These are phyloP conservation scores for Tanacetum coccineum DNA, from an alignment of 129 eudicot species.

Conservation along the genomic window DNA sequence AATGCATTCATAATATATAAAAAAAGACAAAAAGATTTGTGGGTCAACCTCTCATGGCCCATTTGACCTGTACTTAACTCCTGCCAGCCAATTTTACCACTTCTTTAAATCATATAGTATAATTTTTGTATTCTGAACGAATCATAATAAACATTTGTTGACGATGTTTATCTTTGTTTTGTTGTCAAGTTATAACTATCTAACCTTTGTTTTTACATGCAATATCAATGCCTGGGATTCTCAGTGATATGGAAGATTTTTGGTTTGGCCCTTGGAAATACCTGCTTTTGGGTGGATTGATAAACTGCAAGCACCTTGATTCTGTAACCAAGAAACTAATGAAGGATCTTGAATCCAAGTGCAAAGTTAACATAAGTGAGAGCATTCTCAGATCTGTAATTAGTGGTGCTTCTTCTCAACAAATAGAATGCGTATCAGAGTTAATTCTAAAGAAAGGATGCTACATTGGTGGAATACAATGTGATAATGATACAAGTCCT, in stretches of 20 bases:
- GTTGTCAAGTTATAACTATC: background rate
- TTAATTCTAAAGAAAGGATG: slow-evolving; percentile 61
- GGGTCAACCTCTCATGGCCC: background rate
- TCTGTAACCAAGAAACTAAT: slow-evolving; percentile 40
- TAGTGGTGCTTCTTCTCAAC: slow-evolving; percentile 38
- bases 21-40: background rate
- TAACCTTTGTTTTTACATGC: background rate
- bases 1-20: background rate
- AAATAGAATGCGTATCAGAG: slow-evolving; percentile 38
- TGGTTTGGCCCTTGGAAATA: slow-evolving; percentile 92
- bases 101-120: background rate
- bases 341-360: slow-evolving; percentile 37
- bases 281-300: slow-evolving; percentile 63
- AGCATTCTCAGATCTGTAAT: slow-evolving; percentile 38
- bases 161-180: slow-evolving; percentile 3
- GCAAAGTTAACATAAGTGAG: slow-evolving; percentile 29
- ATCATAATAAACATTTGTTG: background rate
- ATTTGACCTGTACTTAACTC: background rate
- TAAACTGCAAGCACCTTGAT: slow-evolving; percentile 42
- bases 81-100: background rate
- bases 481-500: background rate
- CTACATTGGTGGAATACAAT: slow-evolving; percentile 37
- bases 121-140: too few relatives aligned
- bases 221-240: background rate
- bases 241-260: slow-evolving; percentile 74